These are phyloP conservation scores for Trichophyton equinum DNA, from an alignment of 2,329 filamentous ascomycete species.

Conservation along the genomic window DNA sequence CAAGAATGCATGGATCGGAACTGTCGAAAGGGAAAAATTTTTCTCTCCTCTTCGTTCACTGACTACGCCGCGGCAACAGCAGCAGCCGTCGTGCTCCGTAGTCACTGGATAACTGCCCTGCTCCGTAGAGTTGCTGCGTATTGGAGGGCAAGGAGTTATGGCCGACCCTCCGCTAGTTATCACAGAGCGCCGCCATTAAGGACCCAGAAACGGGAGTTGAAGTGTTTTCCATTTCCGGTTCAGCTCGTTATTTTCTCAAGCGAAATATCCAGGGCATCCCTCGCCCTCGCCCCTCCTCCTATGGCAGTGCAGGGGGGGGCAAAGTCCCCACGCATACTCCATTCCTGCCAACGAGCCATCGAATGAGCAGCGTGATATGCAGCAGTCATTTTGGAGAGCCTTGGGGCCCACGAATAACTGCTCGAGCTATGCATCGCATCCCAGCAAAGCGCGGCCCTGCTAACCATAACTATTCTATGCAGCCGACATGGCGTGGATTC, in stretches of 20 bases:
- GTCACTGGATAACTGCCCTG: no score
- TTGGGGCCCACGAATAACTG: not conserved
- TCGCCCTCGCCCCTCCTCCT: not conserved
- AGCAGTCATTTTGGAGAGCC: not conserved
- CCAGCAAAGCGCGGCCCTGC: not conserved
- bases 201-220: not conserved
- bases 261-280: not conserved
- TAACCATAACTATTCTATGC: not conserved
- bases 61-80: not conserved
- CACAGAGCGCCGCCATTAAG: not conserved
- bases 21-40: not conserved
- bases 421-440: not conserved
- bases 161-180: not conserved
- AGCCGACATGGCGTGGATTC: constrained; percentile 1
- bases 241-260: not conserved
- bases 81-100: not conserved
- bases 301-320: not conserved
- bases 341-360: not conserved
- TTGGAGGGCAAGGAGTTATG: no score
- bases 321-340: not conserved
- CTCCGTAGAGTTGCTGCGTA: no score
- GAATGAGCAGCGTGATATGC: not conserved
- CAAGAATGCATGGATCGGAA: not conserved
- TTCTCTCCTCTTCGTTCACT: not conserved
- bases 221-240: not conserved